A percentile compares a stretch with the other conserved stretches of the same genome.
These are phyloP conservation scores for Talaromyces trachyspermus DNA, from an alignment of 495 filamentous ascomycete species.

Conservation along the genomic window DNA sequence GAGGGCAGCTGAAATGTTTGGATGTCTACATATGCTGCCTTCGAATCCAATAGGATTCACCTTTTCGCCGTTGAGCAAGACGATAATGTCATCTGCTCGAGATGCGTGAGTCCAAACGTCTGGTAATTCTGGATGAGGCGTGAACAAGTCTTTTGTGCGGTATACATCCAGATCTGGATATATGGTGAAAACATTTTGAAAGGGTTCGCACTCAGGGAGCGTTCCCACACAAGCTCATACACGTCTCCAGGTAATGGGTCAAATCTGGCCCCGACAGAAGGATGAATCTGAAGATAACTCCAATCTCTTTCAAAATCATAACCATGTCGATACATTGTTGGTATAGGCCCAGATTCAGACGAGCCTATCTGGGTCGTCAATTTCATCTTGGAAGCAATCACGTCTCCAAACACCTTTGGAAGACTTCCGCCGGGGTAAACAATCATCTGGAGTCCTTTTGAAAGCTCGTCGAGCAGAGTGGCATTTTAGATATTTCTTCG, in stretches of 20 bases:
- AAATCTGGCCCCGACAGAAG: not conserved
- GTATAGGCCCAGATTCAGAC: not conserved
- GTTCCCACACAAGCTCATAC: not conserved
- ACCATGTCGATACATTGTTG: not conserved
- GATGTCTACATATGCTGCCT: conserved; percentile 17
- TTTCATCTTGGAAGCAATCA: not conserved
- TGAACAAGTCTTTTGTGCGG: conserved; percentile 50
- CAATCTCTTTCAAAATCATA: not conserved
- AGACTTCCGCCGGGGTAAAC: not conserved
- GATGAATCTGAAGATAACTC: not conserved
- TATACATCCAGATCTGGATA: conserved; percentile 38
- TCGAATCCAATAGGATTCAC: conserved; percentile 49
- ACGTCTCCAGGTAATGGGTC: not conserved
- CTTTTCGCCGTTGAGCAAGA: conserved; percentile 59
- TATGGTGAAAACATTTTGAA: conserved; percentile 17
- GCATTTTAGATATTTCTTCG: not conserved
- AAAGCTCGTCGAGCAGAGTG: not conserved
- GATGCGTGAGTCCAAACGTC: conserved; percentile 46
- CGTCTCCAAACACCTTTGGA: not conserved
- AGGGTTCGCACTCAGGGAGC: not conserved
- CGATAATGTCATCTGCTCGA: conserved; percentile 54
- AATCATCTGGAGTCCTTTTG: not conserved
- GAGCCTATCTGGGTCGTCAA: not conserved
- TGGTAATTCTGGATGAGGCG: conserved; percentile 38
- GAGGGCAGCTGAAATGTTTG: conserved; percentile 20